Evolutionary conservation across 1,284 basidiomycete genomes (phyloP), one percentile per base, ranked within the genome.

Genomic region (Leccinum griseonigrum): DNA sequence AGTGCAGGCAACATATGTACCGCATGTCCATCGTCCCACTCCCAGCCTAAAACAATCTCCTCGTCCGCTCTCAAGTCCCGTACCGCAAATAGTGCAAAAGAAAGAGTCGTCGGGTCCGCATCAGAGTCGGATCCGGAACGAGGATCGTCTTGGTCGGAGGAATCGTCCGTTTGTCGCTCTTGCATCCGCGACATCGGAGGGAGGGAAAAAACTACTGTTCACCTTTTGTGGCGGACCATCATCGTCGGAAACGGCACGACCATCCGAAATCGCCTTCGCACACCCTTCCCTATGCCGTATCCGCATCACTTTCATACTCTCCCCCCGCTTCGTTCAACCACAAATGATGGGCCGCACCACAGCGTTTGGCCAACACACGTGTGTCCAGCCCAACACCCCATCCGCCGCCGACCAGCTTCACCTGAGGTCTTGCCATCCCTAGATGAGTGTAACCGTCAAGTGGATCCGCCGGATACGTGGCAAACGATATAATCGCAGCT

Each of bases 11-110:
- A 78, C 56, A 85, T 79, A 75, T 98, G 96, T 0, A 97, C 87
- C 0, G 92, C 87, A 71, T 95, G 92, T 5, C 87, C 86, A 69
- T 98, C 95, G 68, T 97, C 95, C 96, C 95, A 98, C 73, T 97
- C 95, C 95, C 96, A 98, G 0, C 91, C 92, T 0, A 98, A 76
- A 0, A 96, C 87, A 46, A 98, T 85, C 76, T 98, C 97, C 68
- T 97, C 94, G 56, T 90, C 83, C 40, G 86, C 85, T 62, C 84
- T 84, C 63, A 98, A 82, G 66, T 94, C 90, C n/a, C 86, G 77
- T 18, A 90, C 74, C 0, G 95, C 93, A 68, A 97, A 98, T 2
- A 98, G 77, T 0, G 89, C 95, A 71, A 98, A 95, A 1, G 81
- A 78, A 1, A 97, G 77, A 28, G 83, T 80, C 3, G 77, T 77